These are phyloP conservation scores for Saccharomyces mikatae DNA, from an alignment of 805 yeast species.

Conservation along the genomic window DNA sequence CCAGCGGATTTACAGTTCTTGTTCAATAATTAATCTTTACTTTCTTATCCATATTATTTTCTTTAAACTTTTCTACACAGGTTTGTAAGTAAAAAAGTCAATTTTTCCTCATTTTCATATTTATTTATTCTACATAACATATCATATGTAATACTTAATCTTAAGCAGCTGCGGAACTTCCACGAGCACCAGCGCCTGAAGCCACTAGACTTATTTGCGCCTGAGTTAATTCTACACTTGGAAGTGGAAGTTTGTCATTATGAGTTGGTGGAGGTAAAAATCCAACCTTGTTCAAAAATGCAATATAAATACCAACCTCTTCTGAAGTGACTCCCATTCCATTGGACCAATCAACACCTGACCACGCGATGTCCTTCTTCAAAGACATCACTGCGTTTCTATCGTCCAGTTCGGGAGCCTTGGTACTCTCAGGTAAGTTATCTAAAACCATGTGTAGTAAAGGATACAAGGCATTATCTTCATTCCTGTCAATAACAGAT, in stretches of 20 bases:
- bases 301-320: constrained; percentile 66
- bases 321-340: constrained; percentile 70
- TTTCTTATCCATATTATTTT: background rate
- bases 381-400: constrained; percentile 68
- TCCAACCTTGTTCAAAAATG: constrained; percentile 73
- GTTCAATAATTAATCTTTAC: constrained; percentile 56
- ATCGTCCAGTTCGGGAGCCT: constrained; percentile 94
- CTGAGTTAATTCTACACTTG: constrained; percentile 45
- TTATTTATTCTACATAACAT: background rate
- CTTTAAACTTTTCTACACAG: background rate
- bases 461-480: constrained; percentile 86
- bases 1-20: constrained; percentile 93
- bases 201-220: constrained; percentile 51
- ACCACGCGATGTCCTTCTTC: constrained; percentile 49
- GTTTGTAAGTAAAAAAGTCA: background rate
- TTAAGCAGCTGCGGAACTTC: constrained; percentile 43
- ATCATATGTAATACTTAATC: background rate
- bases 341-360: constrained; percentile 55
- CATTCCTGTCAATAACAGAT: constrained; percentile 63
- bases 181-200: constrained; percentile 70
- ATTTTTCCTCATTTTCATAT: background rate
- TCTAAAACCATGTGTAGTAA: constrained; percentile 89
- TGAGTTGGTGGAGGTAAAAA: constrained; percentile 60
- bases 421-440: constrained; percentile 80
- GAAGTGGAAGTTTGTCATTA: constrained; percentile 40